Conservation (phyloP, 352 stramenopile species). For the Phytophthora pini region DNA sequence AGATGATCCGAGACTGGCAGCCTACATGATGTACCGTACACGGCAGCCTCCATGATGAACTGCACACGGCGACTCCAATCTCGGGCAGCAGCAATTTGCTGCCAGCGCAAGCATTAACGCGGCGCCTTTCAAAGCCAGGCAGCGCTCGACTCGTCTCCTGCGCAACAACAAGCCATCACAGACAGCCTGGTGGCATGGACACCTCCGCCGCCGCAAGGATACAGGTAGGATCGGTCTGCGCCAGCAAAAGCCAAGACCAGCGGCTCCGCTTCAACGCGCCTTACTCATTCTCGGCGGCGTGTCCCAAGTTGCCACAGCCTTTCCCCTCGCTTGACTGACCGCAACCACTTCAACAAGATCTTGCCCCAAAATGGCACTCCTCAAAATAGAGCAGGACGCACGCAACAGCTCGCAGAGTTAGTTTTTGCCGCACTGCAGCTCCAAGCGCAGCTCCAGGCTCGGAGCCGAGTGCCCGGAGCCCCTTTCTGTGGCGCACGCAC, state of each 20-base stretch:
- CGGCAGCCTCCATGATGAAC: too few relatives aligned
- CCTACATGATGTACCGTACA: background rate
- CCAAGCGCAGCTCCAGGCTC: background rate
- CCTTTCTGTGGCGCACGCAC: conserved; percentile 32
- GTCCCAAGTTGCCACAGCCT: conserved; percentile 17
- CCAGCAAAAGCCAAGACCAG: conserved; percentile 16
- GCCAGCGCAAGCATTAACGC: background rate
- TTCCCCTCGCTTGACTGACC: conserved; percentile 27
- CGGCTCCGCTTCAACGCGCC: conserved; percentile 9
- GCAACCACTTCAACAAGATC: conserved; percentile 30
- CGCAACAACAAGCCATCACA: conserved; percentile 34
- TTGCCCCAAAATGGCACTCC: conserved; percentile 15
- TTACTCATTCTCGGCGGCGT: conserved; percentile 12
- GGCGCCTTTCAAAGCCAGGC: background rate
- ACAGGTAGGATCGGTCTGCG: conserved; percentile 4
- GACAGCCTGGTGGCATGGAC: conserved; percentile 19
- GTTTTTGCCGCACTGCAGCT: too few relatives aligned
- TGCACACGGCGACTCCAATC: too few relatives aligned
- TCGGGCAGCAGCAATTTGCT: background rate
- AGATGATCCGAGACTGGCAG: conserved; percentile 30
- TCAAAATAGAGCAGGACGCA: conserved; percentile 16
- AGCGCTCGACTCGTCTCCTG: conserved; percentile 21
- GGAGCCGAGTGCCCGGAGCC: conserved; percentile 11
- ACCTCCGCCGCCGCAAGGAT: background rate
- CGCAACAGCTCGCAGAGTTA: conserved; percentile 4